phyloP scores from a whole-genome alignment of 352 stramenopile species.

The Nothophytophthora sp. region DNA sequence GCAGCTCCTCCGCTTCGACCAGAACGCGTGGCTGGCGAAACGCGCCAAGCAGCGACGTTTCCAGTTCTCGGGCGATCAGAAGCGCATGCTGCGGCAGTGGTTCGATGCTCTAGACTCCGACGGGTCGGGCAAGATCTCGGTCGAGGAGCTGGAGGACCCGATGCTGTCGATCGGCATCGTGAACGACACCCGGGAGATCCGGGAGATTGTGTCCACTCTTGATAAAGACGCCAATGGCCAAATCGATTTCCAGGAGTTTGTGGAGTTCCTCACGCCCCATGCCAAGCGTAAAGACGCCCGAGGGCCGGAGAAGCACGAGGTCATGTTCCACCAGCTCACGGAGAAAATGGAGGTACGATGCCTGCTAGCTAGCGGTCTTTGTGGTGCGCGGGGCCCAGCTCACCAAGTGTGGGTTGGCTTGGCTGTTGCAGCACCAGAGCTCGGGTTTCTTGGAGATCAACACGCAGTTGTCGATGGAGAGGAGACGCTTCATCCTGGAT shows the following conservation, averaged over 20 bases:
- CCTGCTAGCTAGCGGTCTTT: background rate
- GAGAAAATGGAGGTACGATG: slow-evolving; percentile 78
- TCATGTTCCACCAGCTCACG: slow-evolving; percentile 76
- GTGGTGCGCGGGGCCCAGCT: background rate
- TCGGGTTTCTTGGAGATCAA: slow-evolving; percentile 75
- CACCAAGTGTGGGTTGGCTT: slow-evolving; percentile 3
- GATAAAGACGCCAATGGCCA: slow-evolving; percentile 74
- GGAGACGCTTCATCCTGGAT: slow-evolving; percentile 68
- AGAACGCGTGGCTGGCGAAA: slow-evolving; percentile 72
- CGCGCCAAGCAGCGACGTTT: slow-evolving; percentile 60
- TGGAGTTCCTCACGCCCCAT: slow-evolving; percentile 73
- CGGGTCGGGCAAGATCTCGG: slow-evolving; percentile 69
- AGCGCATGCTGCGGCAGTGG: slow-evolving; percentile 77
- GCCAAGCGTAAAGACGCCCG: slow-evolving; percentile 34
- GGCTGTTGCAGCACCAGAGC: slow-evolving; percentile 53
- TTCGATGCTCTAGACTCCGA: slow-evolving; percentile 75
- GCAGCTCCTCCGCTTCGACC: slow-evolving; percentile 56
- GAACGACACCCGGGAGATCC: slow-evolving; percentile 63
- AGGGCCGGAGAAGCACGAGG: slow-evolving; percentile 54
- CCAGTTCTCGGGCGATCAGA: slow-evolving; percentile 72
- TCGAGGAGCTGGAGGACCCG: slow-evolving; percentile 76
- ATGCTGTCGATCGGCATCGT: slow-evolving; percentile 83
- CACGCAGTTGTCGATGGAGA: slow-evolving; percentile 78
- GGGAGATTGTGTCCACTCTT: slow-evolving; percentile 53
- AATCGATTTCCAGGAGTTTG: slow-evolving; percentile 84